phyloP scores from a whole-genome alignment of 1,139 yeast species.

The Lodderomyces metapsilosis region DNA sequence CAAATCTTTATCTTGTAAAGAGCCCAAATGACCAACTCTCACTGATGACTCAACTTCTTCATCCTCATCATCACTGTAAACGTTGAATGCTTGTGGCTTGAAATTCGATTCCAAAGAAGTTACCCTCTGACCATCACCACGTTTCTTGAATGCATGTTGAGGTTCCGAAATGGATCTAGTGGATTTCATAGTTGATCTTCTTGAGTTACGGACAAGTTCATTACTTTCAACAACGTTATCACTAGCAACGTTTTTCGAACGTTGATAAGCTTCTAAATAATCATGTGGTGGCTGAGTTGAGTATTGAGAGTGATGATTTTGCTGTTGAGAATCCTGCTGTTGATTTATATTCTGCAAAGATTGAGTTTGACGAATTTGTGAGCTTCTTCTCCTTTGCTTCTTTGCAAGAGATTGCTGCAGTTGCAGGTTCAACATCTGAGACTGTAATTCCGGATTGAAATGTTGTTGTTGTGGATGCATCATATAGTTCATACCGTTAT shows the following conservation, averaged over 20 bases:
- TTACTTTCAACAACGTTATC: constrained; percentile 15
- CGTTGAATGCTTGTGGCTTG: constrained; percentile 19
- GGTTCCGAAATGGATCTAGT: constrained; percentile 42
- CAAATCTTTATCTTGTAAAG: background rate
- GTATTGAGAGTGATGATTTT: no score
- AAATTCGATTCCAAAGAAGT: constrained; percentile 28
- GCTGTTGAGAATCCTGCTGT: background rate
- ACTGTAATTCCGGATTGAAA: constrained; percentile 9
- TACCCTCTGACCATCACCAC: constrained; percentile 15
- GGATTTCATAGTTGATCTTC: constrained; percentile 35
- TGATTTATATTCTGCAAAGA: constrained; percentile 9
- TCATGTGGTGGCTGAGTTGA: constrained; percentile 10
- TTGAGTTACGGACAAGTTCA: constrained; percentile 28
- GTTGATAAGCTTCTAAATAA: constrained; percentile 13
- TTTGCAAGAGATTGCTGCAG: background rate
- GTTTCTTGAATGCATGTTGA: constrained; percentile 8
- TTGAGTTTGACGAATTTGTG: constrained; percentile 3
- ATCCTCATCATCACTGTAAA: constrained; percentile 14
- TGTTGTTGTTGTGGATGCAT: constrained; percentile 8
- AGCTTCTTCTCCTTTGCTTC: background rate
- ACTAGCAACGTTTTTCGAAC: constrained; percentile 9
- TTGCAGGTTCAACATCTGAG: constrained; percentile 5
- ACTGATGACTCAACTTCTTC: constrained; percentile 6
- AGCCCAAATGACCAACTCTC: background rate
- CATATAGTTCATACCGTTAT: constrained; percentile 9